Percentiles rank a stretch among this genome's conserved stretches.
phyloP scores from a whole-genome alignment of 2,329 filamentous ascomycete species.

The Claviceps spartinae region DNA sequence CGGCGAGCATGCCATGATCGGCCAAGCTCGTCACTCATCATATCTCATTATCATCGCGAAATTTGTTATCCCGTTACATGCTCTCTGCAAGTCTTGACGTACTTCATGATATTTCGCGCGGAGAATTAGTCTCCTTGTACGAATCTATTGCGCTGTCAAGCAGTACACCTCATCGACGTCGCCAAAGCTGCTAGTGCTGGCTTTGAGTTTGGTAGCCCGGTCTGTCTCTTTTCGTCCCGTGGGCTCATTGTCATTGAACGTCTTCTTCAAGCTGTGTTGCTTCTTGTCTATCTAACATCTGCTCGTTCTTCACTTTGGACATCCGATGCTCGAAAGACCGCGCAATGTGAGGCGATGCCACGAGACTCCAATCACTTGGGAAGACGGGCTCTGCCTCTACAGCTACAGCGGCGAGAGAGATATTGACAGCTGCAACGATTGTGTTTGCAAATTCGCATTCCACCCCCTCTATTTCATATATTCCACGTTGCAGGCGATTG shows the following conservation, averaged over 20 bases:
- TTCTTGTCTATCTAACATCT: background rate
- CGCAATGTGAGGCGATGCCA: background rate
- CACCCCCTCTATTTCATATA: background rate
- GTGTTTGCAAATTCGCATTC: background rate
- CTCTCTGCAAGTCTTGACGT: background rate
- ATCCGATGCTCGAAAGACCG: background rate
- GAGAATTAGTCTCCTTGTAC: background rate
- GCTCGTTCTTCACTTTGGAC: background rate
- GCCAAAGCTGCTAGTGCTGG: conserved; percentile 1
- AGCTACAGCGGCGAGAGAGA: background rate
- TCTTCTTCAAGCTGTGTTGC: background rate
- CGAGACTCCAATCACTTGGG: background rate
- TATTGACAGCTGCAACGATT: background rate
- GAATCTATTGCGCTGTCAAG: background rate
- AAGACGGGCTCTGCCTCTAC: background rate
- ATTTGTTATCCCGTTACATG: background rate
- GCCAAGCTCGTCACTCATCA: background rate
- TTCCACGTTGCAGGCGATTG: background rate
- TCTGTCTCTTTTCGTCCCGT: background rate
- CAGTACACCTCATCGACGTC: background rate
- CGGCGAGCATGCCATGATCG: background rate
- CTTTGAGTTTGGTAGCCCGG: background rate
- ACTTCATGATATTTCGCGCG: too few species aligned
- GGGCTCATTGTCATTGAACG: background rate
- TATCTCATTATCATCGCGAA: background rate